These are phyloP conservation scores for Calcarisporium arbuscula DNA, from an alignment of 2,329 filamentous ascomycete species.

Conservation along the genomic window DNA sequence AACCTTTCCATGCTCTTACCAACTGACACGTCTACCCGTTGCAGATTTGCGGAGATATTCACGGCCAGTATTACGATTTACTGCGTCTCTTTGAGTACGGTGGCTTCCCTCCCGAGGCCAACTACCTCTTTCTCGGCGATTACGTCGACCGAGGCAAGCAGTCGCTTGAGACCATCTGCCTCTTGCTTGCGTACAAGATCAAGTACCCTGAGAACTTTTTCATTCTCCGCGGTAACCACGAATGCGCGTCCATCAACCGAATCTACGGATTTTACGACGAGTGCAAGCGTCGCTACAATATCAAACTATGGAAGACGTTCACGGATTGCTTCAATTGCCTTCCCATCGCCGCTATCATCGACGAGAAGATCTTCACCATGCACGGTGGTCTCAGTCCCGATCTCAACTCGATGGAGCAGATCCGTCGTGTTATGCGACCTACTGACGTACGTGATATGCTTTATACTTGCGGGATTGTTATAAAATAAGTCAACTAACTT, in stretches of 20 bases:
- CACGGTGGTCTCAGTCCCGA: constrained; percentile 96
- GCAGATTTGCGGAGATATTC: constrained; percentile 98
- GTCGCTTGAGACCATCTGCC: constrained; percentile 95
- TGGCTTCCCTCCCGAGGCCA: constrained; percentile 95
- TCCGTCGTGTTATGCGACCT: constrained; percentile 95
- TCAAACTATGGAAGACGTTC: constrained; percentile 99
- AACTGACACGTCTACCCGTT: constrained; percentile 6
- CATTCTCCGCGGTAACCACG: constrained; percentile 96
- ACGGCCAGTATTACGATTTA: constrained; percentile 98
- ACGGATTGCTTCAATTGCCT: constrained; percentile 99
- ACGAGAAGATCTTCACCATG: constrained; percentile 99
- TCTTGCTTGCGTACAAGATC: constrained; percentile 97
- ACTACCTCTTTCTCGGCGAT: constrained; percentile 98
- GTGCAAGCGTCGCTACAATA: constrained; percentile 98
- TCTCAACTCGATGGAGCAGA: constrained; percentile 99
- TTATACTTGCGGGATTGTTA: background rate
- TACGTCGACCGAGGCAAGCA: constrained; percentile 99
- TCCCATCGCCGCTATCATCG: constrained; percentile 96
- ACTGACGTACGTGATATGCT: constrained; percentile 75
- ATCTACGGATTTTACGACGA: constrained; percentile 99
- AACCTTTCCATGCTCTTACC: too few relatives aligned
- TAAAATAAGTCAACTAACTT: constrained; percentile 8
- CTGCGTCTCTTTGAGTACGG: constrained; percentile 97
- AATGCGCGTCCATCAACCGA: constrained; percentile 97
- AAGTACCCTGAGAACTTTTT: constrained; percentile 99